phyloP scores from a whole-genome alignment of 192 early-diverging fungal genomes.

The Coemansia sp. region DNA sequence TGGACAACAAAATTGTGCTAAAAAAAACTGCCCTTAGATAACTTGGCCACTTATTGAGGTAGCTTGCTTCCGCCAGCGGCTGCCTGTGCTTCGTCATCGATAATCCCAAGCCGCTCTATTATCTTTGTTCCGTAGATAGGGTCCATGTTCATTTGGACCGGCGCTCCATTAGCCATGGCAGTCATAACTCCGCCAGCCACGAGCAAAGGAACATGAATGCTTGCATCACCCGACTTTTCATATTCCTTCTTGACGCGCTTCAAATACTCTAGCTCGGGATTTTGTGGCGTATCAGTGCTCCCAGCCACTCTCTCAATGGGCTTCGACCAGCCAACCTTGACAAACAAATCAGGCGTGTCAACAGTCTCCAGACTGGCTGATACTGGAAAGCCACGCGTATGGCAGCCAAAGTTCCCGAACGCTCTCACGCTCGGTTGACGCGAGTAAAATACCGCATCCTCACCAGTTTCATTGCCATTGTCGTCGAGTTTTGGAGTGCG shows the following conservation, averaged over 20 bases:
- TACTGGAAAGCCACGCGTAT: slow-evolving; percentile 3
- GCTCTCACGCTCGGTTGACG: neutral
- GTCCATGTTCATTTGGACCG: no score
- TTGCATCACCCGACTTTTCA: neutral
- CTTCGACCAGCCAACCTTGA: neutral
- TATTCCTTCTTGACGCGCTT: neutral
- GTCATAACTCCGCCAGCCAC: neutral
- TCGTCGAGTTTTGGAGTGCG: neutral
- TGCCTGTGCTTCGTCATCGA: no score
- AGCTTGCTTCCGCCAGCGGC: no score
- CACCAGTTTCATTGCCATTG: neutral
- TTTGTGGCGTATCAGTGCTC: neutral
- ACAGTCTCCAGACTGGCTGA: neutral
- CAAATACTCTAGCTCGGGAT: neutral
- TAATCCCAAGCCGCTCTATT: no score
- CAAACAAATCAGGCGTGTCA: neutral
- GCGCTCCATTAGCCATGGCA: neutral
- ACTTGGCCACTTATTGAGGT: no score
- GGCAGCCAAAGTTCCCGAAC: neutral
- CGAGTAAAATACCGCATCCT: neutral
- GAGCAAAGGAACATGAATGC: neutral
- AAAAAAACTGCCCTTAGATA: no score
- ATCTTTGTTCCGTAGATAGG: no score
- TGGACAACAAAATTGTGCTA: no score
- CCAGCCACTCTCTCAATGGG: neutral